Conservation (phyloP, 2,329 filamentous ascomycete genomes). For the Fulvia fulva region DNA sequence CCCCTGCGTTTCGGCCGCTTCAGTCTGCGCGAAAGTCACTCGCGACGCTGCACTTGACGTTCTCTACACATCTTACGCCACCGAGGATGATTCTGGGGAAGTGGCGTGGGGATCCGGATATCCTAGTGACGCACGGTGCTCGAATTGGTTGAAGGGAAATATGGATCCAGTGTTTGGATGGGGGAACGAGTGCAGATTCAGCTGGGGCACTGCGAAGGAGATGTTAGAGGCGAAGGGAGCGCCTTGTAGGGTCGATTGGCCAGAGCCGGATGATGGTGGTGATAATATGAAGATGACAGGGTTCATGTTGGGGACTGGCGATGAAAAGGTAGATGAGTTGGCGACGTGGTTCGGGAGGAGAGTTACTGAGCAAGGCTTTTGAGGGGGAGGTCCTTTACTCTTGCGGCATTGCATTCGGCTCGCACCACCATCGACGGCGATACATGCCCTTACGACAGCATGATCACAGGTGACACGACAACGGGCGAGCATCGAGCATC, state of each 20-base stretch:
- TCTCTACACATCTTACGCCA: conserved; percentile 57
- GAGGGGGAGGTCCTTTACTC: conserved; percentile 11
- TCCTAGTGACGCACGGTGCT: conserved; percentile 78
- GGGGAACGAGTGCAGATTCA: conserved; percentile 89
- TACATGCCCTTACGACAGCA: too few species aligned
- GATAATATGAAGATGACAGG: conserved; percentile 67
- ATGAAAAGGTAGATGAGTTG: conserved; percentile 59
- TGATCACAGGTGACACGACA: too few species aligned
- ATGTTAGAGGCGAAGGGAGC: conserved; percentile 75
- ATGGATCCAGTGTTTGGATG: conserved; percentile 95
- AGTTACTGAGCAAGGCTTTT: conserved; percentile 69
- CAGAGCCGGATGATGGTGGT: conserved; percentile 65
- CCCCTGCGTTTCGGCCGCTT: conserved; percentile 88
- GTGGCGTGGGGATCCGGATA: conserved; percentile 83
- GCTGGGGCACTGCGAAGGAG: conserved; percentile 93
- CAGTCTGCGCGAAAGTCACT: conserved; percentile 93
- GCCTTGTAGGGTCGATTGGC: conserved; percentile 75
- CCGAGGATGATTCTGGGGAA: conserved; percentile 31
- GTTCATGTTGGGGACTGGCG: conserved; percentile 57
- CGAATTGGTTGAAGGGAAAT: conserved; percentile 74
- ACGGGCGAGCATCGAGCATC: too few species aligned
- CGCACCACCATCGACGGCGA: too few species aligned
- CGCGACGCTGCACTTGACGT: conserved; percentile 83
- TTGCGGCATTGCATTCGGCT: too few species aligned
- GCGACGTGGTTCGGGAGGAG: conserved; percentile 77